A percentile compares a stretch with the other conserved stretches of the same genome.
These are phyloP conservation scores for Cyberlindnera mycetangii DNA, from an alignment of 805 yeast species.

Conservation along the genomic window DNA sequence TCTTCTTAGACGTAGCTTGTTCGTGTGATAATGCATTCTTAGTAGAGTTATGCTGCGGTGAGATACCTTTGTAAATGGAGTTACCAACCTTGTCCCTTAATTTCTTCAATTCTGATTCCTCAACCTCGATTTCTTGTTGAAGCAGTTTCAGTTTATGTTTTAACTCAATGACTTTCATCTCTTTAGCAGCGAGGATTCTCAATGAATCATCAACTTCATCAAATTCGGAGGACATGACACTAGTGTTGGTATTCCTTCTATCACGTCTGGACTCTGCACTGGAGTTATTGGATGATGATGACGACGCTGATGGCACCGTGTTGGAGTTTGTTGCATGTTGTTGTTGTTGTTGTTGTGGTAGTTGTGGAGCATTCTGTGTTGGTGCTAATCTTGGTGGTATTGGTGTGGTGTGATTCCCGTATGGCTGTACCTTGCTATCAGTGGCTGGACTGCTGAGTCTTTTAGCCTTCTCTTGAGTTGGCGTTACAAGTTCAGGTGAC, in stretches of 20 bases:
- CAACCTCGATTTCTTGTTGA: conserved; percentile 45
- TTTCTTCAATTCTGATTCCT: conserved; percentile 31
- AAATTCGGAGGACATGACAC: conserved; percentile 13
- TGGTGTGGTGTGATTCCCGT: not conserved
- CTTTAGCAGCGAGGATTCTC: conserved; percentile 63
- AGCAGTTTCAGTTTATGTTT: conserved; percentile 47
- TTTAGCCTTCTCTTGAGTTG: conserved; percentile 3
- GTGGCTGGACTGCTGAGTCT: conserved; percentile 5
- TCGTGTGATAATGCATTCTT: not conserved
- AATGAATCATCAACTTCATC: conserved; percentile 51
- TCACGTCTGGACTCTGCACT: conserved; percentile 4
- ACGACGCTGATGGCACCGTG: not conserved
- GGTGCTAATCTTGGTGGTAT: not conserved
- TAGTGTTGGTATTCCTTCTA: conserved; percentile 24
- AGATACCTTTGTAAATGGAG: conserved; percentile 26
- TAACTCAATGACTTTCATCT: conserved; percentile 62
- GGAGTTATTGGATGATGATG: not conserved
- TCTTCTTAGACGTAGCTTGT: not conserved
- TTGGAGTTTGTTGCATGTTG: not conserved
- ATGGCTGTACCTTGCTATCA: conserved; percentile 7
- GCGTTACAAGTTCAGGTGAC: conserved; percentile 16
- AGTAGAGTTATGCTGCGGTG: conserved; percentile 17
- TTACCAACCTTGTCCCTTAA: conserved; percentile 34
- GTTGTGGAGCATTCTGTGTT: not conserved
- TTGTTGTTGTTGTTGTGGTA: too few species aligned